Base-by-base conservation (phyloP, 345 rosid species). In the Euphorbia peplus region DNA sequence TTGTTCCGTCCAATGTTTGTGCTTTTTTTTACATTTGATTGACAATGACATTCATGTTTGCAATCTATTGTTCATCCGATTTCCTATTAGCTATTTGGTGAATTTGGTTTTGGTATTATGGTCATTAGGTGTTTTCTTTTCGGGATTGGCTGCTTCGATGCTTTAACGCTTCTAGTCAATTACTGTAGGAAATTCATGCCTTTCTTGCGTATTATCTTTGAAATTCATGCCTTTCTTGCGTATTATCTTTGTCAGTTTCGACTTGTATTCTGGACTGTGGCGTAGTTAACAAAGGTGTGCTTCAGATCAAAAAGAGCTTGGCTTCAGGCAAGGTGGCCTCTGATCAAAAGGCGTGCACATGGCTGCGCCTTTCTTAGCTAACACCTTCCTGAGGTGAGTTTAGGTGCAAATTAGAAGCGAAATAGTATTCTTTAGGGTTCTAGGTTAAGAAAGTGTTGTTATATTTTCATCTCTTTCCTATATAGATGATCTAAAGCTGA, bases 71-170 rank as follows among this genome's bases (percentile, higher is more conserved):
- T 24, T 12, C 22, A 18, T 26, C 39, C 29, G n/a, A 48, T 10
- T 26, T 48, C 10, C 10, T 9, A 9, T 28, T 19, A 13, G 37
- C 24, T 37, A 32, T 47, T 35, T 21, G 7, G 22, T 37, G 46
- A 37, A 22, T 25, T 59, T 5, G 16, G 65, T 67, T 7, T 15
- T 39, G 8, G 11, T 44, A 12, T 22, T 35, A 3, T 13, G 39
- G 18, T 61, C 63, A 26, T 56, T 50, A 50, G 54, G 46, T 67
- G 24, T 25, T 52, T 24, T 44, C 25, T 72, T 32, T 41, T 10
- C 25, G 12, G 6, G 53, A 62, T 62, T 37, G 29, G n/a, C 57
- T 18, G 16, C 42, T 64, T 48, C 50, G 9, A 47, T 19, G 67
- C 42, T 15, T 48, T 29, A 0, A 18, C n/a, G 2, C 42, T 55